Conservation (phyloP, 306 rosid genomes). For the Vigna hirtella region DNA sequence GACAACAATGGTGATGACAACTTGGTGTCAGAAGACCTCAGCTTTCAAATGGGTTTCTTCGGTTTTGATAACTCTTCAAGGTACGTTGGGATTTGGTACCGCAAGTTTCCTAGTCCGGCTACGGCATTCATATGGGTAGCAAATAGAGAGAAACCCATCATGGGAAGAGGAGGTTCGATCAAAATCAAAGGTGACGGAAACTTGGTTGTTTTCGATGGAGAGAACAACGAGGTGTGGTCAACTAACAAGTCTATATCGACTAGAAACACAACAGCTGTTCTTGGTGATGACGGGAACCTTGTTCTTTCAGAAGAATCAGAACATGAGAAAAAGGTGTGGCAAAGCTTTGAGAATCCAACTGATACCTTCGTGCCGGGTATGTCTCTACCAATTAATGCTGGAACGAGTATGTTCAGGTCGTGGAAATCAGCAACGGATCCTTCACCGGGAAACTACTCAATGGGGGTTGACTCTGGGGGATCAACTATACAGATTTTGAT, state of each 20-base stretch:
- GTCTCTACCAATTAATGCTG: conserved; percentile 42
- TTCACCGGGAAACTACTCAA: conserved; percentile 54
- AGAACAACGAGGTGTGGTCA: conserved; percentile 50
- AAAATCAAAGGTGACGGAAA: conserved; percentile 52
- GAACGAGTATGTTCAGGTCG: conserved; percentile 51
- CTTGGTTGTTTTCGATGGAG: conserved; percentile 53
- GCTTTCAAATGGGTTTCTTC: conserved; percentile 68
- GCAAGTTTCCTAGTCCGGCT: conserved; percentile 12
- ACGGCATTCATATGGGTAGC: conserved; percentile 62
- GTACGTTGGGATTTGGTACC: conserved; percentile 73
- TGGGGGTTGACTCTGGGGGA: conserved; percentile 61
- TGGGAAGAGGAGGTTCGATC: conserved; percentile 48
- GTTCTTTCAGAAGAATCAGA: conserved; percentile 34
- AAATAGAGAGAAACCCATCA: conserved; percentile 60
- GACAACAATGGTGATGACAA: conserved; percentile 40
- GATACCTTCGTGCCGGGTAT: conserved; percentile 74
- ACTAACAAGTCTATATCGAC: conserved; percentile 40
- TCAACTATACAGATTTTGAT: conserved; percentile 63
- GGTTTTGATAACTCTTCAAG: conserved; percentile 50
- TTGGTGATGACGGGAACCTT: conserved; percentile 53
- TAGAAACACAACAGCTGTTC: conserved; percentile 41
- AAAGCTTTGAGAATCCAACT: conserved; percentile 61
- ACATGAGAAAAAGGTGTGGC: conserved; percentile 44
- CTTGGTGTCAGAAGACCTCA: conserved; percentile 43
- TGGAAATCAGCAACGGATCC: conserved; percentile 73